Evolutionary conservation across 129 eudicot species (phyloP), one percentile per base, ranked within the genome.

Genomic region (Escallonia rubra): DNA sequence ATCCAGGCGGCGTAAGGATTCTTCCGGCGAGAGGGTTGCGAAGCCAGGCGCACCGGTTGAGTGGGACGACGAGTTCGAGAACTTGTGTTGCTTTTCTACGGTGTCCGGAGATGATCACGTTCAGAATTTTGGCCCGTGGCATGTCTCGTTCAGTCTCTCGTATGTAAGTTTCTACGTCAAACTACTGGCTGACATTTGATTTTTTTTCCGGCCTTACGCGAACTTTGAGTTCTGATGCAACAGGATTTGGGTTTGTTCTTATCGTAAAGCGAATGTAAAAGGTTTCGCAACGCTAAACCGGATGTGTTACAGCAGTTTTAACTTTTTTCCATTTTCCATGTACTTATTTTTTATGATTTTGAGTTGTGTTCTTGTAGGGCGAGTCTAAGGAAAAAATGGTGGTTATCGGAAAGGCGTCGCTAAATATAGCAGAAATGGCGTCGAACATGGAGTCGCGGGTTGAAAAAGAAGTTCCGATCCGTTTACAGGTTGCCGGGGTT

Each of bases 31-130:
- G 34, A 23, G 34, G 34, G 34, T 23, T 23, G 34, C 34, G 34
- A 1, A 23, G 34, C 73, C 74, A 43, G 84, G 85, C 10, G 72
- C 73, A 53, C 47, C 65, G 43, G 53, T 83, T 12, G 74, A 81
- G 39, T 83, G 87, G 90, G 85, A 84, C 13, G 79, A 81, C 41
- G 80, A 85, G 61, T 81, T 86, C 61, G 84, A 82, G 50, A 72
- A 83, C 51, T 13, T 51, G 7, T 88, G 91, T 65, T 44, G 66
- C 61, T 82, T 88, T 23, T 23, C 34, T 59, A 53, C 83, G 0
- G 7, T 43, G 7, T 23, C 34, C 34, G 34, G 34, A 23, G 34
- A 23, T 65, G 57, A 51, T 48, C 81, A 3, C 58, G 52, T 8
- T n/a, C 46, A n/a, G 2, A 77, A 80, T 43, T 78, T 67, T 66